phyloP scores from a whole-genome alignment of 441 rosid genomes.

The Metrosideros polymorpha region DNA sequence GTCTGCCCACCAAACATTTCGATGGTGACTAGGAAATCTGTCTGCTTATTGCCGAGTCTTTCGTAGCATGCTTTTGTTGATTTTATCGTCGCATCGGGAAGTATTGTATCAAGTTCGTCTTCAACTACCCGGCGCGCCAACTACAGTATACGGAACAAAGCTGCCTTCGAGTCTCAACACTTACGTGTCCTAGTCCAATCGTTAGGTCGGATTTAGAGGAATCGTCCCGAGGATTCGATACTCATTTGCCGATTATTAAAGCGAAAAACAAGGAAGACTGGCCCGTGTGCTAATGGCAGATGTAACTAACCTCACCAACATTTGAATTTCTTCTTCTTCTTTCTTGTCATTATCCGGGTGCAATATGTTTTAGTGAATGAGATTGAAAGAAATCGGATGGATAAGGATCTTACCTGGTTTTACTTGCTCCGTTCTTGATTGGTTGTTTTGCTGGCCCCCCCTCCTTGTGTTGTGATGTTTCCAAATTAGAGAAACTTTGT shows the following conservation, averaged over 20 bases:
- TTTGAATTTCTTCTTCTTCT: neutral
- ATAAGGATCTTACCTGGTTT: neutral
- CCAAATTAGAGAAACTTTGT: neutral
- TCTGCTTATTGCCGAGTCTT: neutral
- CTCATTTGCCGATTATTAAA: neutral
- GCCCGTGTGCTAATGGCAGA: neutral
- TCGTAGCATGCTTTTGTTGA: neutral
- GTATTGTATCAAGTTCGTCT: neutral
- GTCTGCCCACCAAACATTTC: neutral
- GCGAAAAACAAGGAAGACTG: neutral
- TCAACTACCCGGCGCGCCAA: neutral
- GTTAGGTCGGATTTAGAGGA: fast-evolving
- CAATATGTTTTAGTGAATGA: neutral
- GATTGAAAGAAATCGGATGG: neutral
- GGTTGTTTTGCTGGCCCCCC: neutral
- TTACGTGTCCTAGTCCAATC: neutral
- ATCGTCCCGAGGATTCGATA: neutral
- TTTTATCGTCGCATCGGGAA: neutral
- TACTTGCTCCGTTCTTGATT: neutral
- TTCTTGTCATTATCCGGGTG: neutral
- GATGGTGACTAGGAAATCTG: neutral
- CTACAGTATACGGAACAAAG: neutral
- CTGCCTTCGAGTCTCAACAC: neutral
- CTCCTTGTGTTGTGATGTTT: neutral
- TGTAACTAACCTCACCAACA: neutral